These are phyloP conservation scores for Spinellus fusiger DNA, from an alignment of 192 early-diverging fungal species.

Conservation along the genomic window DNA sequence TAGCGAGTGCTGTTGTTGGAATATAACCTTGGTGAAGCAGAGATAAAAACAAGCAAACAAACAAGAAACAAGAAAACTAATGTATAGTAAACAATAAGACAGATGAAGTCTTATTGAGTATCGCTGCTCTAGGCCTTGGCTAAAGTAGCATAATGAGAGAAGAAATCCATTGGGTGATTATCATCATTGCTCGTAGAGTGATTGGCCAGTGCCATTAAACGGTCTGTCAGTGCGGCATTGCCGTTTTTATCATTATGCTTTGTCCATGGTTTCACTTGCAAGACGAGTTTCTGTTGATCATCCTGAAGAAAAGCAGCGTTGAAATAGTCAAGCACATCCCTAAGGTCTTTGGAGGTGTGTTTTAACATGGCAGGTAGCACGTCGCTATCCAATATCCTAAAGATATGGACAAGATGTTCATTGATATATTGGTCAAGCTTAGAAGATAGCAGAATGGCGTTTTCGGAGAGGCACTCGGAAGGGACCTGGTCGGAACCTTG, in stretches of 20 bases:
- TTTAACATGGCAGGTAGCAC: slow-evolving; percentile 11
- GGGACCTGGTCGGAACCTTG: neutral
- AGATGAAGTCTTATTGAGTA: neutral
- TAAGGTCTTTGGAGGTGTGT: slow-evolving; percentile 9
- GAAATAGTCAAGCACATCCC: slow-evolving; percentile 16
- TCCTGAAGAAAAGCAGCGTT: slow-evolving; percentile 17
- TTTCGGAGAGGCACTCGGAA: slow-evolving; percentile 5
- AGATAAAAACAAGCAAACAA: no score
- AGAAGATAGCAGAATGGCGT: slow-evolving; percentile 3
- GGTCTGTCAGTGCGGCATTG: neutral
- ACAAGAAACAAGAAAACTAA: no score
- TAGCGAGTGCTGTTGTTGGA: no score
- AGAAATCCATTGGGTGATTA: slow-evolving; percentile 9
- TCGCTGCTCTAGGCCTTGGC: slow-evolving; percentile 3
- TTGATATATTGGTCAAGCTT: slow-evolving; percentile 18
- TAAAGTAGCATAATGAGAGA: slow-evolving; percentile 12
- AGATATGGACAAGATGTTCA: slow-evolving; percentile 2
- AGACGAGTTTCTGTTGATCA: neutral
- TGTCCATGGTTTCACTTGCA: slow-evolving; percentile 19
- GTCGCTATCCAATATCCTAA: slow-evolving; percentile 8
- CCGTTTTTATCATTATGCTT: neutral
- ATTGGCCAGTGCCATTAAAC: neutral
- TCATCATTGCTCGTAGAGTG: slow-evolving; percentile 1
- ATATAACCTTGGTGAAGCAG: no score
- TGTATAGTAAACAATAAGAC: no score